Evolutionary conservation across 768 basidiomycete genomes (phyloP).

Genomic region (Suillus clintonianus): DNA sequence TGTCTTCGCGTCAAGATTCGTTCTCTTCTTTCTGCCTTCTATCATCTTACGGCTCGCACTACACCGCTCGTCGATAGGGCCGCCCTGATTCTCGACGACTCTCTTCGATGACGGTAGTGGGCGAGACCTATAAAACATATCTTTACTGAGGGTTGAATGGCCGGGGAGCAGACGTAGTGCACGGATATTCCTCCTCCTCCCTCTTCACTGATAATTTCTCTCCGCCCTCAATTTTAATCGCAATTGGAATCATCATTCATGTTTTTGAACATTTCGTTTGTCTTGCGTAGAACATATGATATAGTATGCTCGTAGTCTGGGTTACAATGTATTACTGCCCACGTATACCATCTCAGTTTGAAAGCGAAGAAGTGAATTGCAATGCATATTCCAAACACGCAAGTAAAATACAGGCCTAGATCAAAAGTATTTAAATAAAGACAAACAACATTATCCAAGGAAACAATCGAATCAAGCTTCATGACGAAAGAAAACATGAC

Average conservation of each 20-base stretch:
- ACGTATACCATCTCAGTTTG: neutral
- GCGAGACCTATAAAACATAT: conserved; percentile 23
- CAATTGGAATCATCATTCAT: neutral
- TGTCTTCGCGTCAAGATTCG: neutral
- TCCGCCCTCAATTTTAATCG: neutral
- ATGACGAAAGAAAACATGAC: neutral
- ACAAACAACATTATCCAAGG: neutral
- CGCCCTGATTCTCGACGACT: conserved; percentile 2
- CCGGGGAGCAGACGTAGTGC: conserved; percentile 38
- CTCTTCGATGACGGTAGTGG: conserved; percentile 3
- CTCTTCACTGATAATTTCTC: conserved; percentile 26
- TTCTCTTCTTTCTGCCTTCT: conserved; percentile 3
- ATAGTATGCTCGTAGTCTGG: neutral
- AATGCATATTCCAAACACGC: too few species aligned
- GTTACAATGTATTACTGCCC: neutral
- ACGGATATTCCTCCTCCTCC: conserved; percentile 36
- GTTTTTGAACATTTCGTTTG: neutral
- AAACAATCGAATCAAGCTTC: neutral
- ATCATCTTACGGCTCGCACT: neutral
- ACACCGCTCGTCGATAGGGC: conserved; percentile 6
- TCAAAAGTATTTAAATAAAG: neutral
- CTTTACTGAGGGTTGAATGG: conserved; percentile 26
- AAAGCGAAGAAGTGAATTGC: too few species aligned
- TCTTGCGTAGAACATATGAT: neutral
- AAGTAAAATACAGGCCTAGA: neutral